These are phyloP conservation scores for Rhizopogon vinicolor DNA, from an alignment of 768 basidiomycete species.

Conservation along the genomic window DNA sequence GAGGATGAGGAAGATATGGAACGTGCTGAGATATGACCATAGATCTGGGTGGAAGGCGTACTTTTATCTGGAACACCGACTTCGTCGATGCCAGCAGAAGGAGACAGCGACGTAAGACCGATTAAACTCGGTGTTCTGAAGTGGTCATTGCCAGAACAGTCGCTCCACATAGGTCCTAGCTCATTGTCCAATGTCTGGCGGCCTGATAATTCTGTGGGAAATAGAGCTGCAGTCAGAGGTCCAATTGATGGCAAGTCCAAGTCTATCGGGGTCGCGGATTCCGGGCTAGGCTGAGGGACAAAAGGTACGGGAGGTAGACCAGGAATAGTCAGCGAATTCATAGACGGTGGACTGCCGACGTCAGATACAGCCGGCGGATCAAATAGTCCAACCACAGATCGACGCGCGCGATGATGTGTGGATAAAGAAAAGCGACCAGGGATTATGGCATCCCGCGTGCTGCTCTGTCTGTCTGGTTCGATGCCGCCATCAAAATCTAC, in stretches of 20 bases:
- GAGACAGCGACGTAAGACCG: slow-evolving; percentile 37
- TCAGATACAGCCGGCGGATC: slow-evolving; percentile 25
- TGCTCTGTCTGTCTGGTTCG: slow-evolving; percentile 20
- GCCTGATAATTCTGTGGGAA: slow-evolving; percentile 1
- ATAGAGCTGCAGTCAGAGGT: slow-evolving; percentile 9
- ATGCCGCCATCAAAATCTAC: slow-evolving; percentile 17
- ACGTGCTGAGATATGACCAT: neutral
- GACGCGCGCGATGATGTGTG: slow-evolving; percentile 32
- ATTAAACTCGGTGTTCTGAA: slow-evolving; percentile 53
- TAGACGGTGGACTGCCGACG: slow-evolving; percentile 14
- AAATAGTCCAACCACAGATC: slow-evolving; percentile 62
- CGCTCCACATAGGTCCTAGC: slow-evolving; percentile 47
- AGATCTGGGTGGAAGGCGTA: neutral
- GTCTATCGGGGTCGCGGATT: slow-evolving; percentile 6
- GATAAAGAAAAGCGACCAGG: slow-evolving; percentile 14
- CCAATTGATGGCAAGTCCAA: slow-evolving; percentile 16
- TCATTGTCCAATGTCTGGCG: slow-evolving; percentile 50
- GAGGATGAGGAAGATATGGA: neutral
- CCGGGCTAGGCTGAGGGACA: slow-evolving; percentile 28
- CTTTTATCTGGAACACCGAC: neutral
- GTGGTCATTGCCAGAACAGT: slow-evolving; percentile 35
- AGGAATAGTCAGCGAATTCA: slow-evolving; percentile 28
- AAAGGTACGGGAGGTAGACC: slow-evolving; percentile 28
- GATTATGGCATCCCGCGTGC: slow-evolving; percentile 11
- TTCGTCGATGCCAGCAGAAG: slow-evolving; percentile 16